Evolutionary conservation across 352 stramenopile species (phyloP).

Genomic region (Phytopythium kandeliae): DNA sequence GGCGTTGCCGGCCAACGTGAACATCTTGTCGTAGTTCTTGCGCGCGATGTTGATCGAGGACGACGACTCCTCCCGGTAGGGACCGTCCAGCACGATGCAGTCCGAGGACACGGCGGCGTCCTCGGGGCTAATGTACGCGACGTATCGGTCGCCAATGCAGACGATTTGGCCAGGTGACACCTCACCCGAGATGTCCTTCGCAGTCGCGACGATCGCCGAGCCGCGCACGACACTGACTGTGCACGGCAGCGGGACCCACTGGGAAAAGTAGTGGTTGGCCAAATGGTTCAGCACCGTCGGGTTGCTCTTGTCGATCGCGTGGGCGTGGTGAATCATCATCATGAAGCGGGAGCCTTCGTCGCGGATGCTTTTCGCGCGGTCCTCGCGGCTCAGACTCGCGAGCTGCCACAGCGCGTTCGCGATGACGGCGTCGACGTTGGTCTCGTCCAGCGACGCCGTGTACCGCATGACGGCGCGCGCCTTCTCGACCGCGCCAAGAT

Average conservation of each 20-base stretch:
- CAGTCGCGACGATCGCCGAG: conserved; percentile 79
- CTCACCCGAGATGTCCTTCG: conserved; percentile 83
- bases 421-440: conserved; percentile 94
- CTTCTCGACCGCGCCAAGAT: conserved; percentile 89
- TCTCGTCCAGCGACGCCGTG: conserved; percentile 76
- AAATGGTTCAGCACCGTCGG: conserved; percentile 95
- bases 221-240: conserved; percentile 81
- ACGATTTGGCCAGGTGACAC: conserved; percentile 91
- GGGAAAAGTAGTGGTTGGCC: conserved; percentile 98
- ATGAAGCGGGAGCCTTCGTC: conserved; percentile 89
- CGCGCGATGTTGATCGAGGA: conserved; percentile 58
- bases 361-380: conserved; percentile 69
- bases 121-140: conserved; percentile 79
- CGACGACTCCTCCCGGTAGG: conserved; percentile 73
- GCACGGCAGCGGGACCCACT: conserved; percentile 92
- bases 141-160: conserved; percentile 91
- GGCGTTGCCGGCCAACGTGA: conserved; percentile 79
- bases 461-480: conserved; percentile 82
- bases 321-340: conserved; percentile 89
- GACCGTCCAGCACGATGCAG: conserved; percentile 66
- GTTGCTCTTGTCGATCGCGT: conserved; percentile 85
- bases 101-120: conserved; percentile 55
- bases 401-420: conserved; percentile 91
- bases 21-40: conserved; percentile 91
- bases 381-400: conserved; percentile 66